Conservation (phyloP, 2,329 filamentous ascomycete species). For the Botryotinia calthae region DNA sequence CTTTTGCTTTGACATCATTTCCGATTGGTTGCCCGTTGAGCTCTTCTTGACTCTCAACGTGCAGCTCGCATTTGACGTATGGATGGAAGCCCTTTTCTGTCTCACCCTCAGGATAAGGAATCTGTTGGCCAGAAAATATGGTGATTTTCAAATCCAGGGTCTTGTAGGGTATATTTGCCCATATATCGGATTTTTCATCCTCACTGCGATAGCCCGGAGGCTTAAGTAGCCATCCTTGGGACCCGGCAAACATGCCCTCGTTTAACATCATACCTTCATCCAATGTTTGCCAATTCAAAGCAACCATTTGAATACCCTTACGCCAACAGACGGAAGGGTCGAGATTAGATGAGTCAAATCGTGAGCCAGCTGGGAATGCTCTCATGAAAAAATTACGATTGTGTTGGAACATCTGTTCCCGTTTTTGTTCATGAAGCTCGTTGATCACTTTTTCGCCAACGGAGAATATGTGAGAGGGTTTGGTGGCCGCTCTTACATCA, state of each 20-base stretch:
- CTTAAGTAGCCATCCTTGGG: constrained; percentile 82
- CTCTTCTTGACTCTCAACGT: constrained; percentile 63
- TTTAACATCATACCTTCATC: constrained; percentile 97
- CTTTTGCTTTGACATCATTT: constrained; percentile 51
- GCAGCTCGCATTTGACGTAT: constrained; percentile 75
- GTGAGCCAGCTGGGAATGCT: constrained; percentile 79
- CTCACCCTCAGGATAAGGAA: constrained; percentile 62
- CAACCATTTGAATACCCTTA: constrained; percentile 84
- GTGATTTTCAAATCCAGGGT: constrained; percentile 68
- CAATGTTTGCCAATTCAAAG: constrained; percentile 89
- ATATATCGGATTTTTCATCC: constrained; percentile 30
- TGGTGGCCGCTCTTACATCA: constrained; percentile 59
- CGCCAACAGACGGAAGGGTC: constrained; percentile 85
- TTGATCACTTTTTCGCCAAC: constrained; percentile 64
- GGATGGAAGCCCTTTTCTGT: constrained; percentile 59
- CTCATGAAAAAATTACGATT: constrained; percentile 83
- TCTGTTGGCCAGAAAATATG: constrained; percentile 72
- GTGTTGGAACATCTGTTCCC: constrained; percentile 67
- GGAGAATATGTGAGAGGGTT: constrained; percentile 65
- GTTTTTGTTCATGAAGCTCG: constrained; percentile 55
- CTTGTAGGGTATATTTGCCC: constrained; percentile 42
- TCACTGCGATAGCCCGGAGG: constrained; percentile 65
- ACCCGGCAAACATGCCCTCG: constrained; percentile 82
- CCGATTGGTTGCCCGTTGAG: constrained; percentile 37
- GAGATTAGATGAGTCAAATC: constrained; percentile 81